These are phyloP conservation scores for Phytopythium litorale DNA, from an alignment of 352 stramenopile genomes.

Conservation along the genomic window DNA sequence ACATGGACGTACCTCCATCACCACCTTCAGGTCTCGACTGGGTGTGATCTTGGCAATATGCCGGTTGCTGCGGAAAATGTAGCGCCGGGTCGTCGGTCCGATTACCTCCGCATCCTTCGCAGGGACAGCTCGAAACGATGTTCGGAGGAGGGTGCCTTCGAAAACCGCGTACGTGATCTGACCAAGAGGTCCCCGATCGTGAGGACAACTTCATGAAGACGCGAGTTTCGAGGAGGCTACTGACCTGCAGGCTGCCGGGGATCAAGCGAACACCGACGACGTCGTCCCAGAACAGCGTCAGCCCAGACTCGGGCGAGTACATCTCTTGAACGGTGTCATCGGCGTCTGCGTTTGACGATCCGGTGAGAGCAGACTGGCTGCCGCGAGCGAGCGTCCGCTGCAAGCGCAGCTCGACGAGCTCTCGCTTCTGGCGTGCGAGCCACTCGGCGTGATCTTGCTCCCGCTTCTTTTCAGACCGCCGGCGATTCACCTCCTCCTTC, in stretches of 20 bases:
- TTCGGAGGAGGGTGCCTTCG: conserved; percentile 29
- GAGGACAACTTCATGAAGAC: neutral
- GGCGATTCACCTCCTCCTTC: conserved; percentile 37
- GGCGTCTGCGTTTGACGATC: neutral
- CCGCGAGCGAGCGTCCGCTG: conserved; percentile 29
- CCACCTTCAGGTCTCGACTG: conserved; percentile 20
- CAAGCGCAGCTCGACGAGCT: conserved; percentile 35
- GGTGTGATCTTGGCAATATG: conserved; percentile 29
- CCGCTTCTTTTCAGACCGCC: conserved; percentile 40
- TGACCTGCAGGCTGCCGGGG: conserved; percentile 31
- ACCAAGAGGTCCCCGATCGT: neutral
- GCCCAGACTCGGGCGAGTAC: conserved; percentile 34
- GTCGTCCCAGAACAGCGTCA: conserved; percentile 52
- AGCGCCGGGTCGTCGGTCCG: conserved; percentile 23
- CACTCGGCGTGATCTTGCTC: conserved; percentile 43
- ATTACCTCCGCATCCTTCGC: conserved; percentile 25
- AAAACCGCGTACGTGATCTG: conserved; percentile 53
- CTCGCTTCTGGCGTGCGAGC: conserved; percentile 48
- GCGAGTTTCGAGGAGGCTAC: neutral
- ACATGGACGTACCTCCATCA: conserved; percentile 32
- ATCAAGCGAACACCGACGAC: conserved; percentile 16
- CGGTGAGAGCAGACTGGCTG: conserved; percentile 9
- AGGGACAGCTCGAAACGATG: conserved; percentile 35
- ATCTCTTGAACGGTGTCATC: neutral
- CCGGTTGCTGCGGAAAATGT: conserved; percentile 23